These are phyloP conservation scores for Holtermannia corniformis DNA, from an alignment of 768 basidiomycete genomes.

Conservation along the genomic window DNA sequence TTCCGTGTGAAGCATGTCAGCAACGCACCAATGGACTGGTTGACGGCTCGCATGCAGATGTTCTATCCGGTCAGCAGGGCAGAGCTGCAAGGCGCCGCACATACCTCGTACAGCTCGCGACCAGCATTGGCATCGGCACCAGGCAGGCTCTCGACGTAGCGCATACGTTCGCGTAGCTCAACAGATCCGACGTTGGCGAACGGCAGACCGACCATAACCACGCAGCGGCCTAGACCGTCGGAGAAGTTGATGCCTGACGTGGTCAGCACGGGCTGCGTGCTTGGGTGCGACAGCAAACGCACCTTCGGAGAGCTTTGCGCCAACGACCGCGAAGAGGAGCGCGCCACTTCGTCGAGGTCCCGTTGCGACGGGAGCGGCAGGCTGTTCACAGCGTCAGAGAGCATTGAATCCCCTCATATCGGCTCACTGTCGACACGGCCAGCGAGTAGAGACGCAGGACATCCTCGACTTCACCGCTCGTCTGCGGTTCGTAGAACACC, in stretches of 20 bases:
- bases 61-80: slow-evolving; percentile 23
- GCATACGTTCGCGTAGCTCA: slow-evolving; percentile 84
- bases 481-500: slow-evolving; percentile 85
- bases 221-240: slow-evolving; percentile 72
- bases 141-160: slow-evolving; percentile 59
- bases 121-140: slow-evolving; percentile 33
- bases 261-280: slow-evolving; percentile 1
- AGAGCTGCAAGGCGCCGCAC: background rate
- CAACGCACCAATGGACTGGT: slow-evolving; percentile 82
- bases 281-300: background rate
- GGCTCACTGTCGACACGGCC: slow-evolving; percentile 42
- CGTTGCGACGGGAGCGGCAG: slow-evolving; percentile 1
- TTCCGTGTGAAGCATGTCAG: background rate
- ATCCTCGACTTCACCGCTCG: slow-evolving; percentile 59
- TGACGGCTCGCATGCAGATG: slow-evolving; percentile 57
- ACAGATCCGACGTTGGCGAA: slow-evolving; percentile 86
- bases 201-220: slow-evolving; percentile 80
- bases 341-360: slow-evolving; percentile 50
- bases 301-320: slow-evolving; percentile 92
- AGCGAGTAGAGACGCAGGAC: slow-evolving; percentile 63
- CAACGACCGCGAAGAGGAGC: slow-evolving; percentile 84
- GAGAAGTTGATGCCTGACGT: slow-evolving; percentile 52
- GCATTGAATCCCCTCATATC: background rate
- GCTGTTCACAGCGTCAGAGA: background rate
- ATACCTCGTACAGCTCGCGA: slow-evolving; percentile 65